Percentiles rank a stretch among this genome's conserved stretches.
These are phyloP conservation scores for Hypoxylon sp. DNA, from an alignment of 2,329 filamentous ascomycete genomes.

Conservation along the genomic window DNA sequence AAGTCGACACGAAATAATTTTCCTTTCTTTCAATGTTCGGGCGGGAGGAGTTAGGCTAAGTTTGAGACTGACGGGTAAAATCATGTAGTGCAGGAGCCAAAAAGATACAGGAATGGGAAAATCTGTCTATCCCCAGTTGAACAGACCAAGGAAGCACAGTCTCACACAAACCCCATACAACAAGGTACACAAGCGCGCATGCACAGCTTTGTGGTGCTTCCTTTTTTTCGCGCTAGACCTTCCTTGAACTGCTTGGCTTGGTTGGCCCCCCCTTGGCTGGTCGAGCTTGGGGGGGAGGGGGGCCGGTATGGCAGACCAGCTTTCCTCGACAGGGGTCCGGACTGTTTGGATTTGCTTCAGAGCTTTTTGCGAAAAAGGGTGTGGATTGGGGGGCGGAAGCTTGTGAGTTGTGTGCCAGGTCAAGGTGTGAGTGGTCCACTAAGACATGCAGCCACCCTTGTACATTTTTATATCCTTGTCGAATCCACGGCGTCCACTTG, in stretches of 20 bases:
- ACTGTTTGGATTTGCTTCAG: slow-evolving; percentile 42
- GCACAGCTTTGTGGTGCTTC: slow-evolving; percentile 37
- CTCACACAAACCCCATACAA: slow-evolving; percentile 39
- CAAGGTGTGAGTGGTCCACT: slow-evolving; percentile 37
- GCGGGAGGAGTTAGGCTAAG: slow-evolving; percentile 24
- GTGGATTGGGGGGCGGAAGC: slow-evolving; percentile 38
- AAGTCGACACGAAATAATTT: slow-evolving; percentile 25
- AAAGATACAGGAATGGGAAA: slow-evolving; percentile 29
- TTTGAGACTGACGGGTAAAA: slow-evolving; percentile 43
- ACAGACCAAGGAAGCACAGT: slow-evolving; percentile 36
- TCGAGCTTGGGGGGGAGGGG: slow-evolving; percentile 35
- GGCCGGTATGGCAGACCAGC: slow-evolving; percentile 35
- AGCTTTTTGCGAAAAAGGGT: slow-evolving; percentile 33
- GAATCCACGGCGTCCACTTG: slow-evolving; percentile 43
- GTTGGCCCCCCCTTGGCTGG: slow-evolving; percentile 33
- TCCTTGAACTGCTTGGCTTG: slow-evolving; percentile 36
- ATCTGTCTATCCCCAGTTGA: slow-evolving; percentile 29
- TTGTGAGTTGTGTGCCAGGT: slow-evolving; percentile 43
- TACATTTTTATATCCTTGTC: slow-evolving; percentile 39
- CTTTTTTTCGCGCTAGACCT: slow-evolving; percentile 39
- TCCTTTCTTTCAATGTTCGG: slow-evolving; percentile 22
- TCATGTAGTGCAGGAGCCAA: slow-evolving; percentile 38
- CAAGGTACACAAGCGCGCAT: slow-evolving; percentile 42
- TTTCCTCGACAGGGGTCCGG: slow-evolving; percentile 39
- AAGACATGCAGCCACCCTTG: slow-evolving; percentile 40